A percentile compares a stretch with the other conserved stretches of the same genome.
Conservation (phyloP, 1,139 yeast species). For the Trichomonascaceae sp. region DNA sequence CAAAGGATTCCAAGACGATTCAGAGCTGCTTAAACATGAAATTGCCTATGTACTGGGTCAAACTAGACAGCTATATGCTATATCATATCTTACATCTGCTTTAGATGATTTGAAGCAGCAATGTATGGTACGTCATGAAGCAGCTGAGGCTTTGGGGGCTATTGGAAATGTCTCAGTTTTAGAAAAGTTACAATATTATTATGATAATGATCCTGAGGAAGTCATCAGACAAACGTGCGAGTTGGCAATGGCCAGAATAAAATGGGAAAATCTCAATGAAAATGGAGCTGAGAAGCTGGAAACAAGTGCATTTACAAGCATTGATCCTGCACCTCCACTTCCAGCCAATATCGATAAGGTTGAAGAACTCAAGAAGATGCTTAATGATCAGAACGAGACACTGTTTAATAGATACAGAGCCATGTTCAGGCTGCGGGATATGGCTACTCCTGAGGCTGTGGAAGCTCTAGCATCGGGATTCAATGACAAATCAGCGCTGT, state of each 20-base stretch:
- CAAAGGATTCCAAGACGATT: constrained; percentile 66
- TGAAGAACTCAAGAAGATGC: constrained; percentile 55
- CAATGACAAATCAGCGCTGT: constrained; percentile 82
- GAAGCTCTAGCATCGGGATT: constrained; percentile 88
- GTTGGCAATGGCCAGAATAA: constrained; percentile 88
- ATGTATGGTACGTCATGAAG: constrained; percentile 98
- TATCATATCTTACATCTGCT: constrained; percentile 68
- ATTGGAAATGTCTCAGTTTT: constrained; percentile 79
- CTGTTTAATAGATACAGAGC: constrained; percentile 95
- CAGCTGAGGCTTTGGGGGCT: constrained; percentile 98
- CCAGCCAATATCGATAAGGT: constrained; percentile 51
- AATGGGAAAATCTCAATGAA: constrained; percentile 76
- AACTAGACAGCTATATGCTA: constrained; percentile 75
- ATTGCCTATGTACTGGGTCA: constrained; percentile 98
- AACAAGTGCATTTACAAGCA: constrained; percentile 71
- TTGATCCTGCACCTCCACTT: constrained; percentile 98
- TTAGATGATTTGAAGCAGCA: constrained; percentile 56
- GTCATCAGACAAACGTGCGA: constrained; percentile 98
- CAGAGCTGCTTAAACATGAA: constrained; percentile 95
- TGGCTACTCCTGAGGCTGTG: constrained; percentile 90
- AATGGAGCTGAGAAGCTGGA: constrained; percentile 63
- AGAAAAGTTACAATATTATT: constrained; percentile 56
- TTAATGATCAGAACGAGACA: constrained; percentile 72
- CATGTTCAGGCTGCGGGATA: constrained; percentile 94
- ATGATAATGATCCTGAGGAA: constrained; percentile 65